Evolutionary conservation across 495 filamentous ascomycete genomes (phyloP).

Genomic region (Penicillium chermesinum): DNA sequence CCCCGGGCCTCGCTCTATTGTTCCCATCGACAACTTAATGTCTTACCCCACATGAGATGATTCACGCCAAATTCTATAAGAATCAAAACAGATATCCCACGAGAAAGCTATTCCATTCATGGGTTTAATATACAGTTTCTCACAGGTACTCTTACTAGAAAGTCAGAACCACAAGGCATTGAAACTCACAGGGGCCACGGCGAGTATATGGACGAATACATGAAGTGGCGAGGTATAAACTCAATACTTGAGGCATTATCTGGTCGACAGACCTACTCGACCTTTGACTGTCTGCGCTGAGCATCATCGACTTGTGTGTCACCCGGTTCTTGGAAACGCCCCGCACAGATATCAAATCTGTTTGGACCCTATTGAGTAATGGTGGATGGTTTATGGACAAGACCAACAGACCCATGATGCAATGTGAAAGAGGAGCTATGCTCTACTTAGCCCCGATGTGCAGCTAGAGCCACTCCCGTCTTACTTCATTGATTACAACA

Average conservation of each 20-base stretch:
- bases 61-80: no score
- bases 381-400: background rate
- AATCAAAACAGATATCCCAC: no score
- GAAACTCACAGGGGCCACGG: no score
- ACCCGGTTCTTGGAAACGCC: background rate
- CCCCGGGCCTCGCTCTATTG: background rate
- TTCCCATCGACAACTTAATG: background rate
- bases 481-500: no score
- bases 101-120: no score
- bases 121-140: no score
- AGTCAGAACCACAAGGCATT: no score
- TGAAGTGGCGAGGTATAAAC: conserved; percentile 10
- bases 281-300: background rate
- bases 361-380: background rate
- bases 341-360: background rate
- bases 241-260: conserved; percentile 12
- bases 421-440: background rate
- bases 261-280: conserved; percentile 11
- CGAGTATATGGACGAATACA: no score
- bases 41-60: conserved; percentile 6
- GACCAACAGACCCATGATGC: background rate
- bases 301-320: conserved; percentile 26
- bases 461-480: background rate
- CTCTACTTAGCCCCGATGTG: background rate
- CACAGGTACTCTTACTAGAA: no score